Percentiles rank a stretch among this genome's conserved stretches.
Evolutionary conservation across 768 basidiomycete species (phyloP).

Genomic region (Lactarius sp.): DNA sequence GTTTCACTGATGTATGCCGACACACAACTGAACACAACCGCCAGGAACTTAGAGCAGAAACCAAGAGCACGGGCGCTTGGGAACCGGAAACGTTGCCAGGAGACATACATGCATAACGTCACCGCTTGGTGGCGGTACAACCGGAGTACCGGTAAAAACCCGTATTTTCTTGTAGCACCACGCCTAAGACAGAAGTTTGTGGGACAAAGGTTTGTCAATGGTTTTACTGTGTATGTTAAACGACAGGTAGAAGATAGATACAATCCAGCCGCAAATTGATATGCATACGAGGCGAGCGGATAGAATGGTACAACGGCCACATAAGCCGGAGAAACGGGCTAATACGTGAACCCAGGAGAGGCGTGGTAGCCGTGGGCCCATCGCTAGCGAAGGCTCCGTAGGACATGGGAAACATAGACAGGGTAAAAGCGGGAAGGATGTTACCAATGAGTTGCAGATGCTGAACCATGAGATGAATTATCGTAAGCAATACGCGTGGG

Average conservation of each 20-base stretch:
- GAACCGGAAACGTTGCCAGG: background rate
- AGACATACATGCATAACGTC: background rate
- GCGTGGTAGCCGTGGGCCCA: background rate
- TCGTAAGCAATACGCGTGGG: constrained; percentile 15
- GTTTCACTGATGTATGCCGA: background rate
- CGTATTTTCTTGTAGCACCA: background rate
- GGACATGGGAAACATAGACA: constrained; percentile 13
- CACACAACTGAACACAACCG: too few relatives aligned
- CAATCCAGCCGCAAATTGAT: constrained; percentile 21
- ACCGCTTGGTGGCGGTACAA: background rate
- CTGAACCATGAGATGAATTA: constrained; percentile 21
- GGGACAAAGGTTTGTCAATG: background rate
- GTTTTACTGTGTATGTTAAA: constrained; percentile 14
- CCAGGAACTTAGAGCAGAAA: too few relatives aligned
- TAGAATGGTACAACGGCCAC: constrained; percentile 21
- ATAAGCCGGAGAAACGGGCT: constrained; percentile 1
- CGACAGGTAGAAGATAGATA: constrained; percentile 11
- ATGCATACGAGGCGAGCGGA: constrained; percentile 16
- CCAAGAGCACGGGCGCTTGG: too few relatives aligned
- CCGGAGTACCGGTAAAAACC: too few relatives aligned
- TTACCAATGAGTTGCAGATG: constrained; percentile 15
- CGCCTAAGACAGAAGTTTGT: background rate
- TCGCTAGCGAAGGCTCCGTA: constrained; percentile 8
- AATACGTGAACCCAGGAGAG: constrained; percentile 6
- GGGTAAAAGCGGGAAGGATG: constrained; percentile 4